Base-by-base conservation (phyloP, 2,329 filamentous ascomycete species). In the Pezicula carpinea region DNA sequence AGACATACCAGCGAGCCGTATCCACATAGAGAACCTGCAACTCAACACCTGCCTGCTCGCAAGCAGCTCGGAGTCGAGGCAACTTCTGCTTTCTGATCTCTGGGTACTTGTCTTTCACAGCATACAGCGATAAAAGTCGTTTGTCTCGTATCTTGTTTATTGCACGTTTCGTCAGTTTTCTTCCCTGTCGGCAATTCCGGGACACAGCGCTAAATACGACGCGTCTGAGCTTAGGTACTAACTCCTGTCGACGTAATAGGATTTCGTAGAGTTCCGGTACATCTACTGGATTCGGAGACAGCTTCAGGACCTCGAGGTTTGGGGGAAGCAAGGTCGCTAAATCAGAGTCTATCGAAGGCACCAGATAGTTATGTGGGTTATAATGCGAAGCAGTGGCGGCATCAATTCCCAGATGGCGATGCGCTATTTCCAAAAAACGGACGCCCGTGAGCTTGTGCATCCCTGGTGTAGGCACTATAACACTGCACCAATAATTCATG, bases 91-190 rank as follows among this genome's bases (percentile, higher is more conserved):
- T 14, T 14, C 13, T 35, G n/a, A 18, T 3, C 3, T 15, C 14
- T 35, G 33, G 33, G 13, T 13, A 35, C 13, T 35, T 6, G 6
- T 15, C 33, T 35, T 35, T 8, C n/a, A 35, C 33, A 8, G 11
- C 2, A 6, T 5, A 2, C 4, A n/a, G 17, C 2, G 8, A 6
- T 10, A 15, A n/a, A n/a, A 6, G 3, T 4, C n/a, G 3, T 6
- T 26, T 26, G 23, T 8, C 11, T 6, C 23, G 23, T 6, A 10
- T 26, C 3, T 26, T 26, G 7, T 26, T 26, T 8, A 26, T 26
- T 10, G 11, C 23, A 15, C 33, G 33, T 14, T 7, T 14, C 5
- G 33, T 14, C 14, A 35, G 33, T 2, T n/a, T 18, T 14, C 7
- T n/a, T 7, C 17, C n/a, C 5, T 18, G n/a, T 15, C n/a, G n/a